Base-by-base conservation (phyloP, 768 basidiomycete genomes). In the Russula ochroleuca region DNA sequence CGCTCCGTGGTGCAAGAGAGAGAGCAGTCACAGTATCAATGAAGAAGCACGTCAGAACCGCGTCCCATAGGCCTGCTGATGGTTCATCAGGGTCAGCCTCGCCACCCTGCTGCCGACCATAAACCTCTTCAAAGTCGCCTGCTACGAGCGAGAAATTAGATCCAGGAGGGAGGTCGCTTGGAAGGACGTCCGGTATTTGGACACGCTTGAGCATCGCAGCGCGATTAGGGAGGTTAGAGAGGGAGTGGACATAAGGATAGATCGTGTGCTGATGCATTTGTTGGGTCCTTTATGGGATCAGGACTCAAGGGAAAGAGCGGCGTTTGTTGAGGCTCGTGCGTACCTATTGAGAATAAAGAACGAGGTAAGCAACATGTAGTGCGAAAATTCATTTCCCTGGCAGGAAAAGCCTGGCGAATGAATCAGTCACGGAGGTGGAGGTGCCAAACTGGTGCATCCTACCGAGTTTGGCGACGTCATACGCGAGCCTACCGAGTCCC, bases 341-440 rank as follows among this genome's bases (percentile, higher is more conserved):
- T 69, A 93, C 94, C 82, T 82, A 72, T 98, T 98, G 54, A 98
- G 78, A 21, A 97, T 85, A 72, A 89, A 90, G 71, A 87, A 88
- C 5, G 95, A 97, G 2, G 90, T 80, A 5, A 98, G 83, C 14
- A 98, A 81, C 94, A 95, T 96, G 74, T 92, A 93, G 68, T 95
- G 90, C 37, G 92, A 94, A 72, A 97, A 97, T 74, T 98, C 95
- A 72, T 97, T 97, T 23, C 90, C 94, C 74, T 96, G 94, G 67
- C 90, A 93, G 1, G 88, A 76, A 69, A 94, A 98, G 4, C 94
- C 94, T 94, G 65, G 0, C 15, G 6, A 17, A 48, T 19, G 31
- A 33, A 21, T 64, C 19, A 23, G 47, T 54, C 13, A 25, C 33
- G 0, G 60, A 35, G 54, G 1, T 47, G 19, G 37, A 50, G 31